Percentiles rank a stretch among this genome's conserved stretches.
Evolutionary conservation across 192 early-diverging fungal genomes (phyloP).

Genomic region (Linnemannia schmuckeri): DNA sequence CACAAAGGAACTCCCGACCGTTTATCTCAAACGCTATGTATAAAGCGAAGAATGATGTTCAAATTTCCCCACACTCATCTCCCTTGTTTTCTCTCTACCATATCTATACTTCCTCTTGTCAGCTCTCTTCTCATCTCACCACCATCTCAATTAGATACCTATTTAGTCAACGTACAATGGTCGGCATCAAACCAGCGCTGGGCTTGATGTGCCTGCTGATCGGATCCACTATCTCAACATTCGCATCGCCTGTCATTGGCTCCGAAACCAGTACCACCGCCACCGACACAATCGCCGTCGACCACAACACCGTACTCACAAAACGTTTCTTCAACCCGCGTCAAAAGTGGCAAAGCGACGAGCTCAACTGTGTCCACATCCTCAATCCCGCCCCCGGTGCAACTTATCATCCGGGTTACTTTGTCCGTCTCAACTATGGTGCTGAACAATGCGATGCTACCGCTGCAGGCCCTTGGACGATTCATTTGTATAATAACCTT

Average conservation of each 20-base stretch:
- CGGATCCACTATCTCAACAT: not conserved
- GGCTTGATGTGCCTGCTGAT: slow-evolving; percentile 16
- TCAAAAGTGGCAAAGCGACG: slow-evolving; percentile 45
- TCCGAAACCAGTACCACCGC: not conserved
- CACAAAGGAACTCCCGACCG: not conserved
- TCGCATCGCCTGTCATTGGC: slow-evolving; percentile 4
- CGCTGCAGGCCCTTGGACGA: slow-evolving; percentile 22
- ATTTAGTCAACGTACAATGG: not conserved
- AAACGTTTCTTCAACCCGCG: slow-evolving; percentile 24
- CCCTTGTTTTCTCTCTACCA: not conserved
- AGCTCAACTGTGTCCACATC: slow-evolving; percentile 41
- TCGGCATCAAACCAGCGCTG: slow-evolving; percentile 12
- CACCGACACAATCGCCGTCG: not conserved
- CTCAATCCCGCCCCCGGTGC: slow-evolving; percentile 35
- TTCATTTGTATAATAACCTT: slow-evolving; percentile 47
- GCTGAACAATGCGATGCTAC: slow-evolving; percentile 16
- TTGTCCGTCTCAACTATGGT: slow-evolving; percentile 37
- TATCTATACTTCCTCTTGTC: not conserved
- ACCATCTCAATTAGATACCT: not conserved
- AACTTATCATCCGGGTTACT: slow-evolving; percentile 27
- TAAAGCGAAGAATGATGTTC: not conserved
- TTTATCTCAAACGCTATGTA: not conserved
- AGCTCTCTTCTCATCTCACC: not conserved
- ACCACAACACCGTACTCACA: not conserved
- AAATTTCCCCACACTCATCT: too few species aligned